Percentiles rank a stretch among this genome's conserved stretches.
Evolutionary conservation across 257 asterid species (phyloP).

Genomic region (Rhazya stricta): DNA sequence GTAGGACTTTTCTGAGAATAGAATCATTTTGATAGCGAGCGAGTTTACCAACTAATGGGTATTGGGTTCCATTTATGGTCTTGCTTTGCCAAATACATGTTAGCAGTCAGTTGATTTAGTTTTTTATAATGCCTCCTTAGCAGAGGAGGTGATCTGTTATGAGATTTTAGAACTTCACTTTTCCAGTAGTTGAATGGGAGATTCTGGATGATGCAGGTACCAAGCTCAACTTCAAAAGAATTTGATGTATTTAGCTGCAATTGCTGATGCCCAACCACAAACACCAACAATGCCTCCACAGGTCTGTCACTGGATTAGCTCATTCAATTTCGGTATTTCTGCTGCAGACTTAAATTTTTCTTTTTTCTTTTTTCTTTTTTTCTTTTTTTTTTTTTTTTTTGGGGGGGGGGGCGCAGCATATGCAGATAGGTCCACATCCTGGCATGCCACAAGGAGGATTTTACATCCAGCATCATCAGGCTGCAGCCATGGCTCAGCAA

Average conservation of each 20-base stretch:
- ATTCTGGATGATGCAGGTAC: conserved; percentile 46
- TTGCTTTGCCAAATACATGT: background rate
- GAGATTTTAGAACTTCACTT: background rate
- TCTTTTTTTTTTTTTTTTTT: no score
- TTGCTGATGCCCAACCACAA: conserved; percentile 94
- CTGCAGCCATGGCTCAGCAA: conserved; percentile 62
- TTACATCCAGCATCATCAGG: conserved; percentile 81
- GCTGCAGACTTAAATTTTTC: background rate
- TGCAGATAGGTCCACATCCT: conserved; percentile 65
- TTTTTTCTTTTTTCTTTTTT: no score
- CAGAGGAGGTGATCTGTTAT: background rate
- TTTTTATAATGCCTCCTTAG: background rate
- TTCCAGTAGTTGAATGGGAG: background rate
- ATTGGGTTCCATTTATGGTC: background rate
- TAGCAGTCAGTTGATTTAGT: background rate
- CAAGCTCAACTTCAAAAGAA: conserved; percentile 91
- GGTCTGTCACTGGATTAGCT: conserved; percentile 29
- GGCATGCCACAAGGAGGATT: conserved; percentile 74
- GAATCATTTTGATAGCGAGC: background rate
- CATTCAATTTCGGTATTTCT: background rate
- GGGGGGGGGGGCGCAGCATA: no score
- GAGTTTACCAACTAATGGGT: background rate
- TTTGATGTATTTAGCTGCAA: conserved; percentile 94
- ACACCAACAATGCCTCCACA: conserved; percentile 67
- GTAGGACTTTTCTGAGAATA: background rate